These are phyloP conservation scores for Leucoagaricus sp. DNA, from an alignment of 1,284 basidiomycete species.

Conservation along the genomic window DNA sequence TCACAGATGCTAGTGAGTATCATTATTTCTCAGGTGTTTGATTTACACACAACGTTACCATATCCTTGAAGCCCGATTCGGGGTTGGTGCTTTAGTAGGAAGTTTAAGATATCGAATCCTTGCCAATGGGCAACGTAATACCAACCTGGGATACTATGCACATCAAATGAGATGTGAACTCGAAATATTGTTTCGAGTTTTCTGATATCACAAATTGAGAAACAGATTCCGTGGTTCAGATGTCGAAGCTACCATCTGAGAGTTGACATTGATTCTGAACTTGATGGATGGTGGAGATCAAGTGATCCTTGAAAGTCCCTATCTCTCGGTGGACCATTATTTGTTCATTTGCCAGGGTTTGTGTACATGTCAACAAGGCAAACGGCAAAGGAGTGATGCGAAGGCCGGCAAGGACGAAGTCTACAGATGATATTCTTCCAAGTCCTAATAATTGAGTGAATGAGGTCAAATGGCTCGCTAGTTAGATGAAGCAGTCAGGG, in stretches of 20 bases:
- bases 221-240: neutral
- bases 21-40: no score
- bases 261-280: neutral
- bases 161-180: neutral
- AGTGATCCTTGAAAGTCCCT: neutral
- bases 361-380: neutral
- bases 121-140: neutral
- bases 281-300: neutral
- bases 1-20: neutral
- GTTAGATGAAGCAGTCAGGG: neutral
- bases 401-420: neutral
- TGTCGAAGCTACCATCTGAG: neutral
- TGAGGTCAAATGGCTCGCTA: neutral
- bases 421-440: neutral
- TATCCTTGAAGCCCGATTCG: neutral
- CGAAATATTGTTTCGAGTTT: neutral
- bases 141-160: neutral
- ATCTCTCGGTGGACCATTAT: neutral
- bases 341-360: neutral
- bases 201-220: neutral
- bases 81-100: neutral
- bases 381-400: neutral
- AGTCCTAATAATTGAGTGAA: neutral
- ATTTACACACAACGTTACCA: neutral
- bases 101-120: no score